phyloP scores from a whole-genome alignment of 352 stramenopile species.

The Phytophthora rubi region DNA sequence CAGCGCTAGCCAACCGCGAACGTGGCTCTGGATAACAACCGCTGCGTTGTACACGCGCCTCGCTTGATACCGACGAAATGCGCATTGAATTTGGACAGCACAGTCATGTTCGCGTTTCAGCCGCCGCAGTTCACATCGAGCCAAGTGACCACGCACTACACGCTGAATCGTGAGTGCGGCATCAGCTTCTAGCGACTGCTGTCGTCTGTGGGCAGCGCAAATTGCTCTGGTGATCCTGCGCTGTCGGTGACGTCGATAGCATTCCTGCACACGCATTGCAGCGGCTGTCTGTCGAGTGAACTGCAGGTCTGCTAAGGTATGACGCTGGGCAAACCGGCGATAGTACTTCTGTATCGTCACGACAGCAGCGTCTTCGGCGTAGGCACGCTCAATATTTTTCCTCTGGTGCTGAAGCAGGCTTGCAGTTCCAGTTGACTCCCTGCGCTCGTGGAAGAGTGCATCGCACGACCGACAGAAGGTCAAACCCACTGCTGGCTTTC shows the following conservation, averaged over 20 bases:
- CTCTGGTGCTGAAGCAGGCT: slow-evolving; percentile 18
- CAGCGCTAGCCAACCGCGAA: slow-evolving; percentile 35
- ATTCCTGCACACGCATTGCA: slow-evolving; percentile 46
- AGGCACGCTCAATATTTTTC: slow-evolving; percentile 37
- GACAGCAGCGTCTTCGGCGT: slow-evolving; percentile 38
- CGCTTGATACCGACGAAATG: slow-evolving; percentile 33
- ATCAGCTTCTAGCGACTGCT: slow-evolving; percentile 16
- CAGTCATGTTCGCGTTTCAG: slow-evolving; percentile 27
- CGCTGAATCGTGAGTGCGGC: slow-evolving; percentile 46
- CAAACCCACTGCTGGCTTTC: slow-evolving; percentile 10
- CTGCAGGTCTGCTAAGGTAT: slow-evolving; percentile 37
- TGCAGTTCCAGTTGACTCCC: slow-evolving; percentile 12
- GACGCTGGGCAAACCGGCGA: slow-evolving; percentile 47
- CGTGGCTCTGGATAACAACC: slow-evolving; percentile 45
- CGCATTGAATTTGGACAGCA: slow-evolving; percentile 50
- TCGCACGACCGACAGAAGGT: slow-evolving; percentile 60
- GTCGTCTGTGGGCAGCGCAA: slow-evolving; percentile 34
- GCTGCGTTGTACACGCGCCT: slow-evolving; percentile 38
- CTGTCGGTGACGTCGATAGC: slow-evolving; percentile 41
- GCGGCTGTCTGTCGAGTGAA: slow-evolving; percentile 27
- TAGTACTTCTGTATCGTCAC: slow-evolving; percentile 50
- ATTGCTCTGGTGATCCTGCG: slow-evolving; percentile 44
- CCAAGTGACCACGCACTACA: slow-evolving; percentile 35
- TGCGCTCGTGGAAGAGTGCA: slow-evolving; percentile 40
- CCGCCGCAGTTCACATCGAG: slow-evolving; percentile 18